Base-by-base conservation (phyloP, 257 asterid species). In the Avicennia marina region DNA sequence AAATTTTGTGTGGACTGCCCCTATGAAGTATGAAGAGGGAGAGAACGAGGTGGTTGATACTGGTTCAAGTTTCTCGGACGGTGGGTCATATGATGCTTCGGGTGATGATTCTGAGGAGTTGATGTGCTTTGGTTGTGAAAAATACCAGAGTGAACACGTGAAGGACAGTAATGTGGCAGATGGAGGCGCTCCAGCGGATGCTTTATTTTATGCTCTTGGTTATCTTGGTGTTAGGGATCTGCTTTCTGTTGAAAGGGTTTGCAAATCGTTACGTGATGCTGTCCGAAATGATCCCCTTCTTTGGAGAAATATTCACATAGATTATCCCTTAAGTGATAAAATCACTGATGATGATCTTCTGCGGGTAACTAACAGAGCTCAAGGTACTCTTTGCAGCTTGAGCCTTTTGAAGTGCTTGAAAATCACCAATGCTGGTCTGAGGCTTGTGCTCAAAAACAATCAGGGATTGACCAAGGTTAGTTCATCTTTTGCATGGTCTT, bases 211-310 rank as follows among this genome's bases (percentile, higher is more conserved):
- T 61, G 83, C 82, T 66, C 81, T 87, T 60, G 66, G 73, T 59
- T 74, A 75, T 75, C 83, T 90, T 40, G 78, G 77, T 16, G 64
- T 80, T 56, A 56, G 44, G 63, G 95, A 90, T 67, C 90, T 87
- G 36, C 78, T 87, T 25, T 63, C 87, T 18, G 62, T 87, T 22
- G 95, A 82, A 78, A 62, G 70, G 67, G 96, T 87, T 63, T 90
- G 95, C 80, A 86, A 77, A 70, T 40, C 83, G 0, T 53, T 90
- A 57, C 60, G 81, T 0, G 77, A 80, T 42, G 78, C 78, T 4
- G 94, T 90, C 53, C 84, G n/a, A 20, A 69, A 65, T 29, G 90
- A 90, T 58, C 79, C 95, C 31, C 87, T 75, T 66, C 61, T 86
- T 27, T 90, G 98, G 98, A 78, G 77, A 54, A 73, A 73, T 48